Evolutionary conservation across 805 yeast genomes (phyloP).

Genomic region (Saccharomyces eubayanus): DNA sequence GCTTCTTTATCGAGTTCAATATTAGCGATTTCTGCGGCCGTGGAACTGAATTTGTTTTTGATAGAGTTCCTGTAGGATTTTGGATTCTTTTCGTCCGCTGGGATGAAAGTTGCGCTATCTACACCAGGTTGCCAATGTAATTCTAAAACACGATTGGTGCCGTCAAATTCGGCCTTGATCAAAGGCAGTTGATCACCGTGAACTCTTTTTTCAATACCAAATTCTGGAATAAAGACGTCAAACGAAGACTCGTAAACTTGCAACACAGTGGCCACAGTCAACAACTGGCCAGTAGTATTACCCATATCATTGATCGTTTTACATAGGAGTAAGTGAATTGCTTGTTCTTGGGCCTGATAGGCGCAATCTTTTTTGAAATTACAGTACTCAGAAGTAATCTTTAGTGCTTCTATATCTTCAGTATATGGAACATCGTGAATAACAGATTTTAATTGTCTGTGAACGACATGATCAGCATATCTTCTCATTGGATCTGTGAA

Average conservation of each 20-base stretch:
- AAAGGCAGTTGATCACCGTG: slow-evolving; percentile 96
- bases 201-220: slow-evolving; percentile 90
- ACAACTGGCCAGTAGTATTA: slow-evolving; percentile 65
- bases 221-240: slow-evolving; percentile 85
- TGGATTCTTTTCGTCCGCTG: slow-evolving; percentile 79
- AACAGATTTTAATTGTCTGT: slow-evolving; percentile 75
- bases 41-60: slow-evolving; percentile 66
- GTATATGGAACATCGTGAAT: slow-evolving; percentile 38
- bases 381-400: slow-evolving; percentile 83
- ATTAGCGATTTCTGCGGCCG: slow-evolving; percentile 64
- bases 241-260: slow-evolving; percentile 95
- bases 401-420: slow-evolving; percentile 59
- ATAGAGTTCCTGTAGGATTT: slow-evolving; percentile 70
- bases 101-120: slow-evolving; percentile 84
- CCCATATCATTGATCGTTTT: slow-evolving; percentile 75
- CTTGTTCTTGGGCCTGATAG: slow-evolving; percentile 86
- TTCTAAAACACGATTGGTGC: slow-evolving; percentile 56
- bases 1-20: slow-evolving; percentile 28
- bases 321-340: slow-evolving; percentile 75
- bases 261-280: slow-evolving; percentile 77
- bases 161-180: slow-evolving; percentile 85
- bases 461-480: slow-evolving; percentile 87
- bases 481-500: slow-evolving; percentile 89
- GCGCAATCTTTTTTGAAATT: slow-evolving; percentile 95
- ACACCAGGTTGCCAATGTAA: slow-evolving; percentile 88